Conservation (phyloP, 192 early-diverging fungal genomes). For the Lunasporangiospora selenospora region DNA sequence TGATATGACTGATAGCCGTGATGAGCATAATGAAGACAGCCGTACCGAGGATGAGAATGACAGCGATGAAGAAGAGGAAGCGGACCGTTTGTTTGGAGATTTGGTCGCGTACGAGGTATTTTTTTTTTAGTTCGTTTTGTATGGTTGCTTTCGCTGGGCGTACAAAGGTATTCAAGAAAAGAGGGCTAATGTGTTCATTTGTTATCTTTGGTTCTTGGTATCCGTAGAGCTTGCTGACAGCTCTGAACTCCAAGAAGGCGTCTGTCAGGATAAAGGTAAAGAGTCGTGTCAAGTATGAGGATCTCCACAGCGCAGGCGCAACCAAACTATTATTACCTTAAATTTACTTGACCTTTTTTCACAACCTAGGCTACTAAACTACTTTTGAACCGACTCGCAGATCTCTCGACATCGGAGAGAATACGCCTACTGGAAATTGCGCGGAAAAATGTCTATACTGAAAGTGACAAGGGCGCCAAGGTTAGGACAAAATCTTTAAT, state of each 20-base stretch:
- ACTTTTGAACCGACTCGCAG: slow-evolving; percentile 32
- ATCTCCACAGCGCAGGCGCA: too few relatives aligned
- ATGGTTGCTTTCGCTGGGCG: too few relatives aligned
- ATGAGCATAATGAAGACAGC: background rate
- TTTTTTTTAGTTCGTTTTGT: too few relatives aligned
- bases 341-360: too few relatives aligned
- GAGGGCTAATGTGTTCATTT: too few relatives aligned
- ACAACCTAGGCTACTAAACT: slow-evolving; percentile 34
- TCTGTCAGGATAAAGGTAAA: slow-evolving; percentile 14
- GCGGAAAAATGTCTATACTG: slow-evolving; percentile 10
- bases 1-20: background rate
- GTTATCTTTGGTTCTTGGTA: background rate
- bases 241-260: background rate
- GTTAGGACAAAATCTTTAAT: too few relatives aligned
- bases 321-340: too few relatives aligned
- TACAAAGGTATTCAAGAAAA: too few relatives aligned
- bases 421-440: slow-evolving; percentile 13
- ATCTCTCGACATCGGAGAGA: background rate
- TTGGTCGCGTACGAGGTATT: too few relatives aligned
- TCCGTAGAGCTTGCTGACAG: slow-evolving; percentile 9
- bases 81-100: too few relatives aligned
- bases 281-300: too few relatives aligned
- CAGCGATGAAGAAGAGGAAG: slow-evolving; percentile 14
- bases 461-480: slow-evolving; percentile 40
- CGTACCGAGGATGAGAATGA: background rate